Evolutionary conservation across 225 moss, liverwort and hornwort genomes (phyloP).

Genomic region (Neckera pumila): DNA sequence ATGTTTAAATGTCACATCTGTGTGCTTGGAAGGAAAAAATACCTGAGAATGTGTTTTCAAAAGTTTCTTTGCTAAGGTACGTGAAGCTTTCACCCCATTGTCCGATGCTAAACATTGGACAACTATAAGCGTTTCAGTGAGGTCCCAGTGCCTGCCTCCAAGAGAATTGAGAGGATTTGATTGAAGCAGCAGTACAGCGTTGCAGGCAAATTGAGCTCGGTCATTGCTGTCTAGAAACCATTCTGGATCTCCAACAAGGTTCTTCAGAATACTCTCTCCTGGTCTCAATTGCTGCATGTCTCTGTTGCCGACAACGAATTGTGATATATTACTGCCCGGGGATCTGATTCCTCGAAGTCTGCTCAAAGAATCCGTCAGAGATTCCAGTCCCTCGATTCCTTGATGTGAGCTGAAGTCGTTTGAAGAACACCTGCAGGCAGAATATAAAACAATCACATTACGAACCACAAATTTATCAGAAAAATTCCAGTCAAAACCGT

Average conservation of each 20-base stretch:
- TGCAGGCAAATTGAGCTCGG: slow-evolving; percentile 65
- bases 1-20: not conserved
- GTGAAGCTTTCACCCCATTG: slow-evolving; percentile 35
- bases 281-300: slow-evolving; percentile 6
- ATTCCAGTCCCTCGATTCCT: slow-evolving; percentile 34
- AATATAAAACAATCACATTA: not conserved
- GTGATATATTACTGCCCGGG: slow-evolving; percentile 13
- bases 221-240: slow-evolving; percentile 53
- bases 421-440: slow-evolving; percentile 28
- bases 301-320: slow-evolving; percentile 6
- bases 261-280: slow-evolving; percentile 28
- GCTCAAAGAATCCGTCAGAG: slow-evolving; percentile 24
- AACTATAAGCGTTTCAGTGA: slow-evolving; percentile 29
- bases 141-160: slow-evolving; percentile 37
- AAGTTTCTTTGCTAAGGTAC: slow-evolving; percentile 71
- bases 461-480: not conserved
- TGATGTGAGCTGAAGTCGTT: slow-evolving; percentile 26
- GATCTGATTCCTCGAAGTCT: slow-evolving; percentile 22
- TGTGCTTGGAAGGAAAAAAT: not conserved
- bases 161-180: slow-evolving; percentile 18
- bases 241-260: slow-evolving; percentile 53
- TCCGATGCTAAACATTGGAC: slow-evolving; percentile 31
- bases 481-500: not conserved
- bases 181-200: slow-evolving; percentile 45
- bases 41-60: slow-evolving; percentile 73